Percentiles rank a stretch among this genome's conserved stretches.
phyloP scores from a whole-genome alignment of 495 filamentous ascomycete genomes.

The Aspergillus wentii region DNA sequence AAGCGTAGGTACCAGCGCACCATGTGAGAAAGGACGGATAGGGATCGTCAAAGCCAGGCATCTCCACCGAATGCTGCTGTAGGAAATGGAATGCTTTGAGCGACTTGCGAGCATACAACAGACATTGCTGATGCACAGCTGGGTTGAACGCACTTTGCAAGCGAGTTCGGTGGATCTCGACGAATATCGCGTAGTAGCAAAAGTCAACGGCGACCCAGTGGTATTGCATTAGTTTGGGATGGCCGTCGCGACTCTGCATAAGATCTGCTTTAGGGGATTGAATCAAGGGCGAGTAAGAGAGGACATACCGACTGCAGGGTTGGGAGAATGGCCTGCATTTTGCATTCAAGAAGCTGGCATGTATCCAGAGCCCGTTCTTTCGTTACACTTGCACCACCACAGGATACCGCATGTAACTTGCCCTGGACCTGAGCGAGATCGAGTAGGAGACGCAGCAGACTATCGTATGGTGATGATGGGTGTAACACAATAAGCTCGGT shows the following conservation, averaged over 20 bases:
- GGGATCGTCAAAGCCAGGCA: slow-evolving; percentile 20
- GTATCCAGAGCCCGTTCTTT: background rate
- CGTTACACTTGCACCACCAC: background rate
- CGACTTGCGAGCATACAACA: slow-evolving; percentile 17
- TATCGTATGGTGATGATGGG: slow-evolving; percentile 10
- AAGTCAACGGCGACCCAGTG: slow-evolving; percentile 24
- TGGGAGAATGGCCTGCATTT: slow-evolving; percentile 17
- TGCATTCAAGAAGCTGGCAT: slow-evolving; percentile 11
- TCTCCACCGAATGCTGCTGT: slow-evolving; percentile 11
- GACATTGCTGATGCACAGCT: slow-evolving; percentile 19
- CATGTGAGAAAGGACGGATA: slow-evolving; percentile 26
- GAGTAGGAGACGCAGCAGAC: slow-evolving; percentile 15
- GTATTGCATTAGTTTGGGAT: slow-evolving; percentile 6
- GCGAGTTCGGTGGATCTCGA: slow-evolving; percentile 24
- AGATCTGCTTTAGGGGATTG: too few relatives aligned
- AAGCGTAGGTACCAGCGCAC: slow-evolving; percentile 10
- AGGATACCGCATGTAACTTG: slow-evolving; percentile 5
- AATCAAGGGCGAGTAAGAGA: background rate
- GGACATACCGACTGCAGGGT: slow-evolving; percentile 15
- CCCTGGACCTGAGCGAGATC: slow-evolving; percentile 24
- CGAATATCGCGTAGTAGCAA: slow-evolving; percentile 24
- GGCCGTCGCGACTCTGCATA: slow-evolving; percentile 13
- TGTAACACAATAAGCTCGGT: slow-evolving; percentile 8
- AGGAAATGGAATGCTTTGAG: slow-evolving; percentile 21
- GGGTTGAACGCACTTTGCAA: slow-evolving; percentile 17